A percentile compares a stretch with the other conserved stretches of the same genome.
Evolutionary conservation across 495 filamentous ascomycete genomes (phyloP).

Genomic region (Haplographium delicatum): DNA sequence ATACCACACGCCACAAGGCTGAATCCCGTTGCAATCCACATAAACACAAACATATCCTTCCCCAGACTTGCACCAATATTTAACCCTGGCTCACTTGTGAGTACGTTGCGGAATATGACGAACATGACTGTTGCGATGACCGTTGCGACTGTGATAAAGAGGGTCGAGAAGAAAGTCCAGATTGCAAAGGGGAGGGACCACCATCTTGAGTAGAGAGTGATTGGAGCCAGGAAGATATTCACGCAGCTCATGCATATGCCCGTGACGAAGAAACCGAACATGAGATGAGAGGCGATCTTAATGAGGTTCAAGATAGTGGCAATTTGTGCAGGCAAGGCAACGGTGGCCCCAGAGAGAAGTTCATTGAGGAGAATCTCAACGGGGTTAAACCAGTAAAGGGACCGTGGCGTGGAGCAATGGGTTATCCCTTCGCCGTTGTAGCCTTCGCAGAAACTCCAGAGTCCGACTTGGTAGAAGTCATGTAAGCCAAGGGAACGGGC

Average conservation of each 20-base stretch:
- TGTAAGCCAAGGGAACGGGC: slow-evolving; percentile 84
- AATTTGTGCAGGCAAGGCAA: slow-evolving; percentile 71
- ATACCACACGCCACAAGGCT: slow-evolving; percentile 63
- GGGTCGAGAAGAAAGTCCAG: slow-evolving; percentile 47
- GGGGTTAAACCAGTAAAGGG: slow-evolving; percentile 86
- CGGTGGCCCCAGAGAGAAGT: slow-evolving; percentile 74
- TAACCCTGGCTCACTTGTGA: slow-evolving; percentile 55
- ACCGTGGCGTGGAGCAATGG: slow-evolving; percentile 59
- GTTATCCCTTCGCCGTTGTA: slow-evolving; percentile 69
- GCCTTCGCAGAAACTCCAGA: slow-evolving; percentile 89
- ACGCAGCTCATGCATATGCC: slow-evolving; percentile 62
- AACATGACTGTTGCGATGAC: slow-evolving; percentile 79
- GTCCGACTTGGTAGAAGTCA: slow-evolving; percentile 89
- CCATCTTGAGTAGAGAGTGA: slow-evolving; percentile 48
- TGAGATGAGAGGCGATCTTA: slow-evolving; percentile 73
- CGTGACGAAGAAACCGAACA: slow-evolving; percentile 84
- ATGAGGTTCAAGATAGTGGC: slow-evolving; percentile 67
- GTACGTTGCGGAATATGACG: slow-evolving; percentile 67
- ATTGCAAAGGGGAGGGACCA: slow-evolving; percentile 38
- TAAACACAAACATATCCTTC: slow-evolving; percentile 73
- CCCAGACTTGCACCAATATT: slow-evolving; percentile 74
- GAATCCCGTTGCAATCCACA: slow-evolving; percentile 76
- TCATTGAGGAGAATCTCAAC: slow-evolving; percentile 72
- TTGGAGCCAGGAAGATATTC: slow-evolving; percentile 55
- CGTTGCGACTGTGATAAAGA: slow-evolving; percentile 63